Evolutionary conservation across 2,329 filamentous ascomycete genomes (phyloP), one percentile per base, ranked within the genome.

Genomic region (Xylariaceae sp.): DNA sequence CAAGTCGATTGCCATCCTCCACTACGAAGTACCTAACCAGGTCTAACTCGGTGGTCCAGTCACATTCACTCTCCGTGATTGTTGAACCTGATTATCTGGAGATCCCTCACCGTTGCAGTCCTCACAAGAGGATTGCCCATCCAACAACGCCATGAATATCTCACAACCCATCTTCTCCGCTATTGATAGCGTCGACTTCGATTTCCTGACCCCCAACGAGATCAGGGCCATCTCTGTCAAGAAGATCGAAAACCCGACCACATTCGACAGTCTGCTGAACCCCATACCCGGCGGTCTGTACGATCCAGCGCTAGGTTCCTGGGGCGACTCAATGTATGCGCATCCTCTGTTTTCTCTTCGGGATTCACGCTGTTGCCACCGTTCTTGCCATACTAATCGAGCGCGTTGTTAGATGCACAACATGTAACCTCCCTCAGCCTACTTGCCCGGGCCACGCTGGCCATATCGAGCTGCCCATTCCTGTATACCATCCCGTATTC

Each of bases 401-500:
- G 15, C 42, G 17, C 30, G 11, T 37, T 13, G 15, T 37, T 56
- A 96, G 91, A 71, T 99, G 94, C 77, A 83, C 91, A 68, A 99
- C 94, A 73, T 99, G 94, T 77, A 90, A 93, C 67, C 82, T 96
- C 66, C 89, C 87, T 70, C 87, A 87, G 62, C 83, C 86, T 71
- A 84, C 84, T 68, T 99, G 95, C 73, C 91, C 93, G 5, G 95
- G 95, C 59, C 95, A 99, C 77, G 84, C 89, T 61, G 95, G 94
- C 56, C 94, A 99, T 72, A 96, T 99, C 73, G 91, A 97, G 68
- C 86, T 99, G 10, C 92, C 94, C 11, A 88, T 92, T 10, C 90
- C 90, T 51, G 90, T 97, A 55, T 99, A 97, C 73, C 93, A 99
- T 74, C 90, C 93, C n/a, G 89, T 92, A 1, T 97, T 97, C 71